Percentiles rank a stretch among this genome's conserved stretches.
Evolutionary conservation across 179 eudicot genomes (phyloP).

Genomic region (Silene noctiflora): DNA sequence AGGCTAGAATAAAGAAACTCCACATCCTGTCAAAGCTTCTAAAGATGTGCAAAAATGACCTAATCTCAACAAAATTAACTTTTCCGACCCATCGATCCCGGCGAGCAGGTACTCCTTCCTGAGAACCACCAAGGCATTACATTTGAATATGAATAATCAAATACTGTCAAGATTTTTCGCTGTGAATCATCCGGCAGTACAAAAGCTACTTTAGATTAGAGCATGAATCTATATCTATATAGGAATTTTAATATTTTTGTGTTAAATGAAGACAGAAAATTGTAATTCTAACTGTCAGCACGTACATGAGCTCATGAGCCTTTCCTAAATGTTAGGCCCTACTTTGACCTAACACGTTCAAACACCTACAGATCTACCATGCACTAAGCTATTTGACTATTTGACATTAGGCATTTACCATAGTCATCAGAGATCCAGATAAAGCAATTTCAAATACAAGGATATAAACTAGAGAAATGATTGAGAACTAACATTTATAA

Average conservation of each 20-base stretch:
- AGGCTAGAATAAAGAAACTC: slow-evolving; percentile 83
- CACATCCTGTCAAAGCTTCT: slow-evolving; percentile 99
- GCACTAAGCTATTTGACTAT: no score
- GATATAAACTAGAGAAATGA: neutral
- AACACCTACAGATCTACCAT: no score
- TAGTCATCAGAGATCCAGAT: neutral
- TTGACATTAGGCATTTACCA: no score
- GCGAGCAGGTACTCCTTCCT: slow-evolving; percentile 59
- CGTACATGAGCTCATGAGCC: neutral
- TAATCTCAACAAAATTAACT: slow-evolving; percentile 96
- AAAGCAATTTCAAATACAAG: neutral
- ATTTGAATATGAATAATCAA: neutral
- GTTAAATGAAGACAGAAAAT: neutral
- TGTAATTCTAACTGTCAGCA: neutral
- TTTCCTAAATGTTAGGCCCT: neutral
- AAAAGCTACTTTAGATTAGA: neutral
- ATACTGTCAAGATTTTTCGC: neutral
- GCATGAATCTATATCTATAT: neutral
- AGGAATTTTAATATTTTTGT: no score
- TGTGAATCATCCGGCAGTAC: neutral
- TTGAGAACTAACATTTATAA: neutral
- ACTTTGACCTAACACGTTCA: neutral
- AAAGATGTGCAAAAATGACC: slow-evolving; percentile 89
- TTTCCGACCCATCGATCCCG: slow-evolving; percentile 85
- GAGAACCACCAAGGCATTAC: slow-evolving; percentile 16